These are phyloP conservation scores for Scheffersomyces quercinus DNA, from an alignment of 1,139 yeast genomes.

Conservation along the genomic window DNA sequence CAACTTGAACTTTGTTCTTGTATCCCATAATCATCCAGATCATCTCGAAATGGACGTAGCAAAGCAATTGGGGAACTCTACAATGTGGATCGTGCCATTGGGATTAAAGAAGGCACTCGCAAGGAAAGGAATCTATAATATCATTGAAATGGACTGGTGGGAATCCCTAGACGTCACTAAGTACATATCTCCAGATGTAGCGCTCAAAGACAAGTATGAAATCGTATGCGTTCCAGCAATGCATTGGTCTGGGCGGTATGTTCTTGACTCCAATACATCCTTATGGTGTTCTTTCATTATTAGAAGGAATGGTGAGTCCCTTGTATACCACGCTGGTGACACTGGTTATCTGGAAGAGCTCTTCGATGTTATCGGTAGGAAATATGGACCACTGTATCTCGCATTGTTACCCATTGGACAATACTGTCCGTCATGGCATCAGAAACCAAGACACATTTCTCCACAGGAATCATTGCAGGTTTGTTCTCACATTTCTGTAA, in stretches of 20 bases:
- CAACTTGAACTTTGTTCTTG: slow-evolving; percentile 68
- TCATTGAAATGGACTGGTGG: slow-evolving; percentile 93
- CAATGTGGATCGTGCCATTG: slow-evolving; percentile 83
- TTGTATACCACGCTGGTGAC: slow-evolving; percentile 91
- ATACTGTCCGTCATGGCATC: slow-evolving; percentile 94
- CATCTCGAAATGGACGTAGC: slow-evolving; percentile 73
- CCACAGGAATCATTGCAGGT: slow-evolving; percentile 77
- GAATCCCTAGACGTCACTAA: slow-evolving; percentile 53
- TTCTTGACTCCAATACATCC: slow-evolving; percentile 75
- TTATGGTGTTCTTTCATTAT: slow-evolving; percentile 88
- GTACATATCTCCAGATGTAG: slow-evolving; percentile 20
- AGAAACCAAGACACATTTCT: slow-evolving; percentile 81
- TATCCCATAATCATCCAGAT: slow-evolving; percentile 95
- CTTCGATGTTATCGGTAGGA: slow-evolving; percentile 61
- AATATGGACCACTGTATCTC: slow-evolving; percentile 63
- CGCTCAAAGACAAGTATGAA: slow-evolving; percentile 58
- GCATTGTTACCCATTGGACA: slow-evolving; percentile 93
- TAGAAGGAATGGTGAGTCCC: slow-evolving; percentile 62
- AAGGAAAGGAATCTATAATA: slow-evolving; percentile 52
- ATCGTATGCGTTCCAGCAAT: slow-evolving; percentile 90
- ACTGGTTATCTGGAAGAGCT: slow-evolving; percentile 82
- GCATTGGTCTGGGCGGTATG: slow-evolving; percentile 94
- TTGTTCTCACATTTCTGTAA: slow-evolving; percentile 60
- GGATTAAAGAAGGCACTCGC: slow-evolving; percentile 69
- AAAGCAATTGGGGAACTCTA: slow-evolving; percentile 55